Evolutionary conservation across 371 early-diverging fungal species (phyloP), one percentile per base, ranked within the genome.

Genomic region (Nosema muscidifuracis): DNA sequence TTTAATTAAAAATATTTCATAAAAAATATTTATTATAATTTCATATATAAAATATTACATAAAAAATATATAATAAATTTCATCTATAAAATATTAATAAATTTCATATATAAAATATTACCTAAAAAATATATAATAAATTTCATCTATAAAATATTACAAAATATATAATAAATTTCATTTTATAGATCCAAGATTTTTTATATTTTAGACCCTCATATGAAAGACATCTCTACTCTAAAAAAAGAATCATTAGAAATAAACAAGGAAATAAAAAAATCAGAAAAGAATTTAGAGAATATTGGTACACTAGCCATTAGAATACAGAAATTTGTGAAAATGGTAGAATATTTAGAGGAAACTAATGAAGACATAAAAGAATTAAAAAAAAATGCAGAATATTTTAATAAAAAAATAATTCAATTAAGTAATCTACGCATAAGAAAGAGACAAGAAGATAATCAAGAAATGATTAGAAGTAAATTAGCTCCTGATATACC

Each of bases 261-360:
- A 56, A 47, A 76, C 26, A 30, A 36, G 2, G 79, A 75, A 24
- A 44, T 79, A 31, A 36, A 34, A 16, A 22, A 31, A 33, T 72
- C 55, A 36, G 67, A 74, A 31, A 38, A 62, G 20, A 50, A 30
- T 28, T 34, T 62, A 3, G 56, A 75, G 24, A 70, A 50, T 33
- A 44, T 79, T 10, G 76, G 76, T 0, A 43, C 56, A 10, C 53
- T 79, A 28, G 55, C 56, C 16, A 71, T 79, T 15, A 67, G 60
- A 36, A 68, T 75, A 15, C 57, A 68, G 26, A 73, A 78, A 3
- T 67, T 79, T 64, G 30, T 40, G 31, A 76, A 63, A 18, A 24
- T 65, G 33, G 51, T 74, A 7, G 34, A 40, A 15, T 40, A 33
- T 9, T 40, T 47, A 13, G 24, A 66, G 0, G 38, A 42, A n/a